A percentile compares a stretch with the other conserved stretches of the same genome.
Evolutionary conservation across 2,329 filamentous ascomycete genomes (phyloP).

Genomic region (Sporothrix humicola): DNA sequence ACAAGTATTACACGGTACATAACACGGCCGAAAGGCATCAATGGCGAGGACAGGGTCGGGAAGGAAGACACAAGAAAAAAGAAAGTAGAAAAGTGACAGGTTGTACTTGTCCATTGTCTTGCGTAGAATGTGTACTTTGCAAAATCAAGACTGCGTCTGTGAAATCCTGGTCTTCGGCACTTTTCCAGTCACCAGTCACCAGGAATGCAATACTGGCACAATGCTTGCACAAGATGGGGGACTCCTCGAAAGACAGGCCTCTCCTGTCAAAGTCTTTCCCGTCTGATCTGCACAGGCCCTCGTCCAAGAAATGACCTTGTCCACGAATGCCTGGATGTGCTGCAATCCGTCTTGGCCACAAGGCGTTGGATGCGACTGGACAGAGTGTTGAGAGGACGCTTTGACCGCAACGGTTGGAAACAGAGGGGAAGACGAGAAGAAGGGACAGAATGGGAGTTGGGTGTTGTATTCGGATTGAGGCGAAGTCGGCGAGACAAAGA

Average conservation of each 20-base stretch:
- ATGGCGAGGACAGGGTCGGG: no score
- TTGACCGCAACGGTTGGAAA: slow-evolving; percentile 6
- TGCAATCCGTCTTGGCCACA: background rate
- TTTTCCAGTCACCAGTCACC: slow-evolving; percentile 3
- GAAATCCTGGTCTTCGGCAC: slow-evolving; percentile 16
- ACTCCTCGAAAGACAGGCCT: background rate
- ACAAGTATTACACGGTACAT: no score
- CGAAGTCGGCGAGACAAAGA: background rate
- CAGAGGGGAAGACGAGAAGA: background rate
- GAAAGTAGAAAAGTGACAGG: background rate
- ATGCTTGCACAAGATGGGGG: background rate
- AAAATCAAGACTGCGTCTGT: background rate
- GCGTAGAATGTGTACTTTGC: no score
- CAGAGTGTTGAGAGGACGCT: background rate
- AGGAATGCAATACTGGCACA: no score
- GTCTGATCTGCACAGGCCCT: slow-evolving; percentile 25
- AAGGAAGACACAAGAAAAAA: background rate
- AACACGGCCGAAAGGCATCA: no score
- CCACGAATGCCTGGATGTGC: background rate
- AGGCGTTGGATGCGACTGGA: slow-evolving; percentile 1
- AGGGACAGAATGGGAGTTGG: background rate
- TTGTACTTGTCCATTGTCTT: background rate
- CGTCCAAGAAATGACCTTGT: background rate
- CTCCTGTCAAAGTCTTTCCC: background rate
- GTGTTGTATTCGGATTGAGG: background rate